phyloP scores from a whole-genome alignment of 2,329 filamentous ascomycete genomes.

The Microthyrium microscopicum region DNA sequence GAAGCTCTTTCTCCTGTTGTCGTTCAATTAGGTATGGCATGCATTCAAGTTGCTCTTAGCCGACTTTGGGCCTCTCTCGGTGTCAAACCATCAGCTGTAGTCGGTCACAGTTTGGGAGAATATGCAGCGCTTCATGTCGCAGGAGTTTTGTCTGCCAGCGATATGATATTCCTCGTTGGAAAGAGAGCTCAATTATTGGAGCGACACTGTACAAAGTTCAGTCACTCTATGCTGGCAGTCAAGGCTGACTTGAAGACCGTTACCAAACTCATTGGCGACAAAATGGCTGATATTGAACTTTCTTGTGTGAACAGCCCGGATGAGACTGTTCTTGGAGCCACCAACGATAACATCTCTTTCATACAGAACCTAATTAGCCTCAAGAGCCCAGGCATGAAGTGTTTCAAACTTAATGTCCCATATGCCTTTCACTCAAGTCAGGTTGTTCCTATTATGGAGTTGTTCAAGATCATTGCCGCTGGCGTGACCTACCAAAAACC shows the following conservation, averaged over 20 bases:
- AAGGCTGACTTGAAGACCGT: conserved; percentile 34
- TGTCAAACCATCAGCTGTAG: conserved; percentile 13
- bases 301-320: conserved; percentile 62
- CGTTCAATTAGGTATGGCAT: conserved; percentile 24
- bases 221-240: conserved; percentile 22
- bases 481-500: conserved; percentile 13
- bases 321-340: conserved; percentile 57
- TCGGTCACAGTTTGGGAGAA: conserved; percentile 21
- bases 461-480: conserved; percentile 10
- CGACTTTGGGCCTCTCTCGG: conserved; percentile 15
- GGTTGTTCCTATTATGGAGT: conserved; percentile 14
- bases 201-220: conserved; percentile 12
- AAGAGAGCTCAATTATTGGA: conserved; percentile 17
- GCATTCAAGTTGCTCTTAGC: conserved; percentile 23
- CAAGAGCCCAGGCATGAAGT: conserved; percentile 23
- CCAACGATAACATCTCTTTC: conserved; percentile 40
- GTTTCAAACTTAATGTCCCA: conserved; percentile 11
- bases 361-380: conserved; percentile 35
- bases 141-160: conserved; percentile 19
- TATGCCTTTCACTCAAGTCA: conserved; percentile 20
- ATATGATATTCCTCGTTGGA: conserved; percentile 21
- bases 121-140: conserved; percentile 22
- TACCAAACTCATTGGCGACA: conserved; percentile 31
- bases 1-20: conserved; percentile 2
- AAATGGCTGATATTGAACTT: conserved; percentile 37